Conservation (phyloP, 116 monocot genomes). For the Cymodocea nodosa region DNA sequence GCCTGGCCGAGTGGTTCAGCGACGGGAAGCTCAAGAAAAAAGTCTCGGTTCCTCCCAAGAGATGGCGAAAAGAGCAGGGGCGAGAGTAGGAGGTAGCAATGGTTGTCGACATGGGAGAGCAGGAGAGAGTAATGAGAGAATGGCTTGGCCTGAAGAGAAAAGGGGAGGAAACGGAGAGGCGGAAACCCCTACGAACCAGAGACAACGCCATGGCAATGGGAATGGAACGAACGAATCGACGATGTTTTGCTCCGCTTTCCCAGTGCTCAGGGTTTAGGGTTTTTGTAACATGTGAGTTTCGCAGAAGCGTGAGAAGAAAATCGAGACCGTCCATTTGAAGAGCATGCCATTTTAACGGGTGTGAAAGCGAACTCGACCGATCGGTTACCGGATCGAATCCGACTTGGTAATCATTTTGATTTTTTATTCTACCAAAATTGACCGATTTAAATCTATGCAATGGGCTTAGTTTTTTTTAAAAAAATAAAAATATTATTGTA, state of each 20-base stretch:
- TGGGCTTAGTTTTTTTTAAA: too few relatives aligned
- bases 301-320: not conserved
- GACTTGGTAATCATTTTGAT: too few relatives aligned
- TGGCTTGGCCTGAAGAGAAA: not conserved
- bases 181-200: slow-evolving; percentile 15
- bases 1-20: not conserved
- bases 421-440: too few relatives aligned
- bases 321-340: not conserved
- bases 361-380: too few relatives aligned
- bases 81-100: not conserved
- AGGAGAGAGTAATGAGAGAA: not conserved
- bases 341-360: not conserved
- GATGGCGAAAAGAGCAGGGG: not conserved
- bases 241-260: too few relatives aligned
- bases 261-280: not conserved
- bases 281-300: not conserved
- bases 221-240: not conserved
- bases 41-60: not conserved
- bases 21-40: not conserved
- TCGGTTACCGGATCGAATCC: too few relatives aligned
- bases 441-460: too few relatives aligned
- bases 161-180: slow-evolving; percentile 5
- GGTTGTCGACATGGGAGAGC: not conserved
- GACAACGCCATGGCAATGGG: slow-evolving; percentile 10
- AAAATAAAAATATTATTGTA: too few relatives aligned